Evolutionary conservation across 345 rosid species (phyloP).

Genomic region (Eucalyptus albens): DNA sequence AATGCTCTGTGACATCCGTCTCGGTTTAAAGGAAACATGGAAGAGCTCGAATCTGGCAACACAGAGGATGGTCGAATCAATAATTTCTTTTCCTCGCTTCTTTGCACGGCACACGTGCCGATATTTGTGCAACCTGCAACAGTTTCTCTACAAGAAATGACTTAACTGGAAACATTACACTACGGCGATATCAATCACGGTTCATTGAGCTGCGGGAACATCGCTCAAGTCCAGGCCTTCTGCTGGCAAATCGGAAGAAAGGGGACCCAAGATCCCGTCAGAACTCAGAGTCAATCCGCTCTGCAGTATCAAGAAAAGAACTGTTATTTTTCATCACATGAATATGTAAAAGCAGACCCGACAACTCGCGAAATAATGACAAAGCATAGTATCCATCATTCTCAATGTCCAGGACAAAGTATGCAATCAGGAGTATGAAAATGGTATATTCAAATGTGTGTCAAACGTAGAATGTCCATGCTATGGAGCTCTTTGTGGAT

Average conservation of each 20-base stretch:
- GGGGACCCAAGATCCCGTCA: constrained; percentile 69
- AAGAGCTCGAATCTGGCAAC: not conserved
- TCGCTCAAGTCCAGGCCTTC: constrained; percentile 72
- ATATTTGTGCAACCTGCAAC: not conserved
- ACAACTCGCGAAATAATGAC: not conserved
- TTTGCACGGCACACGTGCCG: not conserved
- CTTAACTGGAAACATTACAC: not conserved
- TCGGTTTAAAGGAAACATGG: not conserved
- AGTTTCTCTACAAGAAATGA: not conserved
- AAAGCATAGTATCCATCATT: not conserved
- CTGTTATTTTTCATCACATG: not conserved
- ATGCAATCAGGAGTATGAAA: not conserved
- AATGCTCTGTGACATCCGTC: not conserved
- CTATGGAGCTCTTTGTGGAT: not conserved
- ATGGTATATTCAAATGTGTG: not conserved
- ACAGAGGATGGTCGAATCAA: not conserved
- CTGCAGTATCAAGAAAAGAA: constrained; percentile 16
- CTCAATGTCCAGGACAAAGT: not conserved
- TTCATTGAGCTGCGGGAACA: constrained; percentile 20
- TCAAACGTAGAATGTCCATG: not conserved
- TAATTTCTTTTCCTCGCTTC: not conserved
- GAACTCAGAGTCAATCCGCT: constrained; percentile 74
- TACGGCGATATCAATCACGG: not conserved
- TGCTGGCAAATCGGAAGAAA: constrained; percentile 56
- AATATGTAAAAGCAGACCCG: not conserved